A percentile compares a stretch with the other conserved stretches of the same genome.
Evolutionary conservation across 73 alveolate species (phyloP).

Genomic region (Loxodes magnus): DNA sequence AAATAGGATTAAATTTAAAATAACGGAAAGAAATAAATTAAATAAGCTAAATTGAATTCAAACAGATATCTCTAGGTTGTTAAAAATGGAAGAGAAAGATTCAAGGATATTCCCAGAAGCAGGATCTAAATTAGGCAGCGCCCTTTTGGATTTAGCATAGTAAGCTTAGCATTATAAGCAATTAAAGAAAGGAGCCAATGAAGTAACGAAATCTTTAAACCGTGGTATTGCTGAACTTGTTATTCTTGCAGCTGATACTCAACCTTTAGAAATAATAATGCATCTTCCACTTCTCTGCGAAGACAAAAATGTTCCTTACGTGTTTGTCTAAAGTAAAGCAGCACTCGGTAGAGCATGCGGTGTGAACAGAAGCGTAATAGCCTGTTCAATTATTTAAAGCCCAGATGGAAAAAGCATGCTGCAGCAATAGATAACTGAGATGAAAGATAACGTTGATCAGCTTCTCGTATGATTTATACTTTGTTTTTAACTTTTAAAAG

Average conservation of each 20-base stretch:
- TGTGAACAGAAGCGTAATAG: conserved; percentile 89
- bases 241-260: conserved; percentile 99
- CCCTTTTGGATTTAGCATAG: conserved; percentile 58
- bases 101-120: conserved; percentile 82
- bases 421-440: too few relatives aligned
- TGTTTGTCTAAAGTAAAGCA: conserved; percentile 91
- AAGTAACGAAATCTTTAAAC: conserved; percentile 90
- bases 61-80: too few relatives aligned
- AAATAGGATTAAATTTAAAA: too few relatives aligned
- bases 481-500: too few relatives aligned
- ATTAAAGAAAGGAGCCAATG: conserved; percentile 97
- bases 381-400: conserved; percentile 47
- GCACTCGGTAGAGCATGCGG: conserved; percentile 99
- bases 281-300: conserved; percentile 96
- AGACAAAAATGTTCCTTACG: conserved; percentile 97
- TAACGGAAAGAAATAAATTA: too few relatives aligned
- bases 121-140: conserved; percentile 50
- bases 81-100: conserved; percentile 45
- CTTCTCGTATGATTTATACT: too few relatives aligned
- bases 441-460: too few relatives aligned
- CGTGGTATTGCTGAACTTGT: conserved; percentile 97
- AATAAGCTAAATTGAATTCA: too few relatives aligned
- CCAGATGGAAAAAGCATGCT: too few relatives aligned
- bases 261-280: conserved; percentile 98
- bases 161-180: conserved; percentile 78